Percentiles rank a stretch among this genome's conserved stretches.
phyloP scores from a whole-genome alignment of 2,329 filamentous ascomycete species.

The Diaporthe ilicicola region DNA sequence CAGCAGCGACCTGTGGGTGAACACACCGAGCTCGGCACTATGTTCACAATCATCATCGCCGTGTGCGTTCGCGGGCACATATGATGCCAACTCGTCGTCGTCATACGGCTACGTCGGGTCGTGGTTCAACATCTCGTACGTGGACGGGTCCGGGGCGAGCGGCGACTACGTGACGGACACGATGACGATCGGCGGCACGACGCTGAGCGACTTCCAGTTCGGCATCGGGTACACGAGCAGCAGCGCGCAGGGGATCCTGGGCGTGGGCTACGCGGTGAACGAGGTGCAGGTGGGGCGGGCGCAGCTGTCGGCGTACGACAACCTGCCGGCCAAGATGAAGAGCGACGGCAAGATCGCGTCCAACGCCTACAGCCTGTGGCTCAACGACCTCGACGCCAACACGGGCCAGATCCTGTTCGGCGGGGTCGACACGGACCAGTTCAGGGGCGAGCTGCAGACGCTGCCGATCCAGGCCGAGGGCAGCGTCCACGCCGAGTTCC shows the following conservation, averaged over 20 bases:
- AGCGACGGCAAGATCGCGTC: constrained; percentile 68
- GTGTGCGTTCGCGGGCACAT: constrained; percentile 72
- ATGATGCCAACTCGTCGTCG: constrained; percentile 75
- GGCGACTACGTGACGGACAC: constrained; percentile 86
- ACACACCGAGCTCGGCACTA: constrained; percentile 67
- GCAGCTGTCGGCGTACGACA: constrained; percentile 66
- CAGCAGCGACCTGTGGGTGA: constrained; percentile 76
- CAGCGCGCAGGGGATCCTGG: constrained; percentile 77
- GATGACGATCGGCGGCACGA: constrained; percentile 65
- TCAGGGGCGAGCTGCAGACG: constrained; percentile 68
- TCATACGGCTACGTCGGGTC: constrained; percentile 78
- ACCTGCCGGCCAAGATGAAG: constrained; percentile 73
- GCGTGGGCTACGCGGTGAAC: constrained; percentile 83
- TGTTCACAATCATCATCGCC: constrained; percentile 60
- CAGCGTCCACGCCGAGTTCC: constrained; percentile 67
- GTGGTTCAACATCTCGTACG: constrained; percentile 88
- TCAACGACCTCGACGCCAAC: constrained; percentile 74
- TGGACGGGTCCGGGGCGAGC: constrained; percentile 78
- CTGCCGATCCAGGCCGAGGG: constrained; percentile 69
- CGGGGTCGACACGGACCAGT: constrained; percentile 75
- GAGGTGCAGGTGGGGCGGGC: constrained; percentile 76
- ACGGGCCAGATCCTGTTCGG: constrained; percentile 78
- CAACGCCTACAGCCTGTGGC: constrained; percentile 77
- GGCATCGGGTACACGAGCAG: constrained; percentile 74
- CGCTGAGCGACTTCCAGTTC: constrained; percentile 70